Percentiles rank a stretch among this genome's conserved stretches.
Evolutionary conservation across 345 rosid genomes (phyloP).

Genomic region (Noccaea caerulescens): DNA sequence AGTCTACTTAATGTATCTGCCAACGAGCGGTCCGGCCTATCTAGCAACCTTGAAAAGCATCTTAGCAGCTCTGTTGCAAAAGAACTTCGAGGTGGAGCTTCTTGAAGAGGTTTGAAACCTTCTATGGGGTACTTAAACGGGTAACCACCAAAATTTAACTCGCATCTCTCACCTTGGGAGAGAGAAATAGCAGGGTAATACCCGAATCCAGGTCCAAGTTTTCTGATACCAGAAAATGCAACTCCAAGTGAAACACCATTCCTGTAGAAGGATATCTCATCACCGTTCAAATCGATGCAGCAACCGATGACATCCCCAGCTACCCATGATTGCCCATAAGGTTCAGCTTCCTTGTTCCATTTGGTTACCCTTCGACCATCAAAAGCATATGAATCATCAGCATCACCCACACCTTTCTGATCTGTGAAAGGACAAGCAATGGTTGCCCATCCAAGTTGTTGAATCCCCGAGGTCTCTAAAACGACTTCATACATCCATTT

Average conservation of each 20-base stretch:
- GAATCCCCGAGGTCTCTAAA: constrained; percentile 92
- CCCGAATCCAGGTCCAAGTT: constrained; percentile 80
- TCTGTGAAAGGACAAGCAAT: constrained; percentile 87
- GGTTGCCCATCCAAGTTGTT: constrained; percentile 97
- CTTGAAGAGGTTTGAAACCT: constrained; percentile 74
- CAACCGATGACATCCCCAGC: constrained; percentile 93
- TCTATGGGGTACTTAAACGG: constrained; percentile 76
- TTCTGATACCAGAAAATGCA: constrained; percentile 76
- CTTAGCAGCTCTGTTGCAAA: constrained; percentile 62
- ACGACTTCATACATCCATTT: constrained; percentile 98
- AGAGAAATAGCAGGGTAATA: constrained; percentile 94
- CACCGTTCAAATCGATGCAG: constrained; percentile 75
- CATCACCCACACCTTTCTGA: constrained; percentile 95
- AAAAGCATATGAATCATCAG: constrained; percentile 97
- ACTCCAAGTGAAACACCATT: constrained; percentile 82
- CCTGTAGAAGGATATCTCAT: constrained; percentile 80
- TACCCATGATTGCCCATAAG: constrained; percentile 93
- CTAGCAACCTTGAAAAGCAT: constrained; percentile 76
- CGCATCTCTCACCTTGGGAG: constrained; percentile 91
- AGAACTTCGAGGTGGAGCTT: constrained; percentile 53
- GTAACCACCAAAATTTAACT: constrained; percentile 79
- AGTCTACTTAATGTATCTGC: constrained; percentile 74
- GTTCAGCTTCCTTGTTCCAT: constrained; percentile 79
- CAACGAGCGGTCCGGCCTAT: constrained; percentile 61
- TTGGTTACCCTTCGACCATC: constrained; percentile 93